Base-by-base conservation (phyloP, 2,329 filamentous ascomycete species). In the Septoria petroselini region DNA sequence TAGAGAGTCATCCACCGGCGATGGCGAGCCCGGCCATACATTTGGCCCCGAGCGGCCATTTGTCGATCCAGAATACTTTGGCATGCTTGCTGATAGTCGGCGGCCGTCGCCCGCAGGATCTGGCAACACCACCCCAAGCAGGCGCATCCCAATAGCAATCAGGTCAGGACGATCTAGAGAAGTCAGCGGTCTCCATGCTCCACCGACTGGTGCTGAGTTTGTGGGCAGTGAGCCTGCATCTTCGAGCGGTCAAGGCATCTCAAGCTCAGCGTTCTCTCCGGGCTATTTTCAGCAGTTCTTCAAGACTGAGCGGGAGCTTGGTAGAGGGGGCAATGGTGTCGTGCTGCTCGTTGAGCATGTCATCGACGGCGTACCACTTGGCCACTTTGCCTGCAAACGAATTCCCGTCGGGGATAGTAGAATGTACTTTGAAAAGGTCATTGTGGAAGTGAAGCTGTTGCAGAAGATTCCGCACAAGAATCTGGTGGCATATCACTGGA, bases 231-330 rank as follows among this genome's bases (percentile, higher is more conserved):
- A 72, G 17, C 72, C 75, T 11, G 62, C 70, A 12, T 61, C 68
- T 15, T 53, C 63, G 9, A 50, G 59, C 7, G 59, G 70, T 9
- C 83, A 86, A 54, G 84, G 86, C 21, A 98, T 98, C 47, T 88
- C 88, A 25, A 81, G 84, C 48, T 82, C 88, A 21, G 90, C 93
- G 0, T 96, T 98, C 63, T 94, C 86, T 60, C 91, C 86, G 5
- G 84, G 91, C 60, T 98, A 97, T 66, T 97, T 97, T 72, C 82
- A 86, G 62, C 85, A 82, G 11, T 97, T 96, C 70, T 98, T 98
- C 63, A 83, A 90, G 3, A 91, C 95, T 62, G 88, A 97, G 69
- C 78, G 80, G 4, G 85, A 91, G 62, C 76, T 98, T 0, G 93
- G 93, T 0, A 81, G 86, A 63, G 93, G 94, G 17, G 93, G 94